Evolutionary conservation across 1,284 basidiomycete species (phyloP).

Genomic region (Agaricales sp.): DNA sequence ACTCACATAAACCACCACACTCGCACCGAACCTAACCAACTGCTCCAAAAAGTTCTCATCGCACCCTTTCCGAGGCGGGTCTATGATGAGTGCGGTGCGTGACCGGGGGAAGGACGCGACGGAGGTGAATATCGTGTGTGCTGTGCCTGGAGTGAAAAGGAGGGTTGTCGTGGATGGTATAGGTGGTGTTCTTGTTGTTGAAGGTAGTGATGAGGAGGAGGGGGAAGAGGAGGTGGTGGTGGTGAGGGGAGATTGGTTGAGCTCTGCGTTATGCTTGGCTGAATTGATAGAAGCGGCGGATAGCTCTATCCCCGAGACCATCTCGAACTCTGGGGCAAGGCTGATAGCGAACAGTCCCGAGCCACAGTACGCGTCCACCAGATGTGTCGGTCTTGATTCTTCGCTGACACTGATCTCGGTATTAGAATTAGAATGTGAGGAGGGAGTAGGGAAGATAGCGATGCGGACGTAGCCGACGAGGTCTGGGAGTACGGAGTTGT

Average conservation of each 20-base stretch:
- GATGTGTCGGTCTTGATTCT: conserved; percentile 55
- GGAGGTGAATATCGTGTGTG: conserved; percentile 54
- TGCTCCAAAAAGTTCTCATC: conserved; percentile 78
- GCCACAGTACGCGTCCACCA: conserved; percentile 90
- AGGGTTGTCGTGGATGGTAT: conserved; percentile 26
- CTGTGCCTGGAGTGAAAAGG: conserved; percentile 60
- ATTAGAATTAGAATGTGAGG: neutral
- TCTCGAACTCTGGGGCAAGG: conserved; percentile 68
- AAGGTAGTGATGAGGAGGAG: too few species aligned
- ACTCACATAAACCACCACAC: conserved; percentile 80
- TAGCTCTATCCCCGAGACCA: conserved; percentile 88
- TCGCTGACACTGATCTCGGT: conserved; percentile 3
- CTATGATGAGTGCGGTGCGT: conserved; percentile 68
- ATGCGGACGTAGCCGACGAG: conserved; percentile 77
- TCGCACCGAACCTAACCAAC: conserved; percentile 60
- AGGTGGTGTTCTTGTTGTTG: too few species aligned
- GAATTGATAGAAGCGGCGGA: conserved; percentile 67
- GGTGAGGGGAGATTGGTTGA: conserved; percentile 48
- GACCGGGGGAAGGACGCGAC: conserved; percentile 60
- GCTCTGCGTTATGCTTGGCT: conserved; percentile 71
- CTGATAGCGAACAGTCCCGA: conserved; percentile 89
- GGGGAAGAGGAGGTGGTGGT: neutral
- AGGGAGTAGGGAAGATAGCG: conserved; percentile 46
- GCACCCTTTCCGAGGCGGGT: conserved; percentile 89
- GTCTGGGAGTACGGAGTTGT: conserved; percentile 83